phyloP scores from a whole-genome alignment of 2,329 filamentous ascomycete species.

The Graphilbum fragrans region DNA sequence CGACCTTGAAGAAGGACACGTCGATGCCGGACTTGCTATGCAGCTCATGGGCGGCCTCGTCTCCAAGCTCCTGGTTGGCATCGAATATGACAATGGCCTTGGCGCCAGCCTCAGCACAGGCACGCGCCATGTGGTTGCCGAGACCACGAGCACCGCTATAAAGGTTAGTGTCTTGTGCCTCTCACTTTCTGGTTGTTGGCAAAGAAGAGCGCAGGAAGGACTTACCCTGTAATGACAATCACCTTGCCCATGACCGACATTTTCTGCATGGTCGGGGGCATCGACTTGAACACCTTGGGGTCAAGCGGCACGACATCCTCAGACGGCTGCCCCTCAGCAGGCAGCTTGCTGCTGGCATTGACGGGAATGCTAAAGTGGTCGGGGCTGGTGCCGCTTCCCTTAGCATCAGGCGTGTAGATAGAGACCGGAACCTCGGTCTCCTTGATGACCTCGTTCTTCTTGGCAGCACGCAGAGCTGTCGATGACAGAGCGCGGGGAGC shows the following conservation, averaged over 20 bases:
- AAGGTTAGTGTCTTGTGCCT: no score
- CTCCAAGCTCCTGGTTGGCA: conserved; percentile 63
- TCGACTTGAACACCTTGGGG: conserved; percentile 37
- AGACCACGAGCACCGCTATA: conserved; percentile 60
- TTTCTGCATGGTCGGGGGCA: conserved; percentile 55
- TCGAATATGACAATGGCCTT: conserved; percentile 66
- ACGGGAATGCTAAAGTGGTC: conserved; percentile 47
- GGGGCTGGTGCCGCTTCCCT: conserved; percentile 27
- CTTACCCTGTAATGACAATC: conserved; percentile 60
- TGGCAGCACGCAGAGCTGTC: conserved; percentile 22
- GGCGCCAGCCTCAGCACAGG: conserved; percentile 63
- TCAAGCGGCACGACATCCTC: conserved; percentile 40
- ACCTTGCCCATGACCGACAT: conserved; percentile 60
- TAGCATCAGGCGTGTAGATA: conserved; percentile 34
- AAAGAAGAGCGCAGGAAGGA: conserved; percentile 5
- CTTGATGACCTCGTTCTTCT: conserved; percentile 34
- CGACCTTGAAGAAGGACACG: conserved; percentile 66
- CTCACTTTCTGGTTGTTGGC: not conserved
- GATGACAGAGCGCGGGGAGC: conserved; percentile 22
- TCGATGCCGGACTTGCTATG: conserved; percentile 62
- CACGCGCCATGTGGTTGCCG: conserved; percentile 69
- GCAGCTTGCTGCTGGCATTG: conserved; percentile 11
- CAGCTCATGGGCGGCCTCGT: conserved; percentile 56
- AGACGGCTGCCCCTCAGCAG: conserved; percentile 26
- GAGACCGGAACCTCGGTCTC: conserved; percentile 47